These are phyloP conservation scores for Halophytophthora polymorphica DNA, from an alignment of 352 stramenopile species.

Conservation along the genomic window DNA sequence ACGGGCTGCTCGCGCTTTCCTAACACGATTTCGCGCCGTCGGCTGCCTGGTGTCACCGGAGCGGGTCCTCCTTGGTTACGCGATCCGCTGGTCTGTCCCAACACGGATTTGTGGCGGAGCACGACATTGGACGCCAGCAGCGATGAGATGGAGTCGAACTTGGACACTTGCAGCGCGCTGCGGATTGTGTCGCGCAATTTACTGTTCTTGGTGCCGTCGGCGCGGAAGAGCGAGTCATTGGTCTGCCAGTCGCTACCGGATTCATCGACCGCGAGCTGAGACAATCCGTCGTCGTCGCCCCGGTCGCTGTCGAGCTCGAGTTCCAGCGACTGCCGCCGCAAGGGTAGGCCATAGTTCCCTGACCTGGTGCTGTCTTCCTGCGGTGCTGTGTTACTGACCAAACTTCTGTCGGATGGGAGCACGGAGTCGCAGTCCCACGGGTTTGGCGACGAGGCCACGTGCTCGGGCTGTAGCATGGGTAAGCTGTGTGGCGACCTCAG, in stretches of 20 bases:
- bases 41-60: slow-evolving; percentile 2
- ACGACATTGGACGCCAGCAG: slow-evolving; percentile 78
- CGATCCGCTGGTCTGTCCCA: slow-evolving; percentile 10
- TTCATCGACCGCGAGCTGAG: slow-evolving; percentile 15
- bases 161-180: slow-evolving; percentile 73
- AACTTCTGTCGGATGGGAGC: slow-evolving; percentile 38
- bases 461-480: slow-evolving; percentile 32
- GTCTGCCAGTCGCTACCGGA: slow-evolving; percentile 57
- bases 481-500: slow-evolving; percentile 16
- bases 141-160: slow-evolving; percentile 90
- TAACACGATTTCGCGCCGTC: slow-evolving; percentile 55
- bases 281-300: slow-evolving; percentile 11
- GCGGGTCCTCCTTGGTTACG: slow-evolving; percentile 8
- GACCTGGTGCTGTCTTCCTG: slow-evolving; percentile 15
- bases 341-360: slow-evolving; percentile 9
- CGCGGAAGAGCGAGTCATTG: slow-evolving; percentile 81
- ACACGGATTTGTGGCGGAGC: slow-evolving; percentile 48
- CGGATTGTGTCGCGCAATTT: slow-evolving; percentile 84
- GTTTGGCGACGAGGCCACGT: slow-evolving; percentile 23
- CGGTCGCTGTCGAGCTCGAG: slow-evolving; percentile 9
- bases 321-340: slow-evolving; percentile 11
- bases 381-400: slow-evolving; percentile 40
- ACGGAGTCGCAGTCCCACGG: slow-evolving; percentile 71
- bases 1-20: slow-evolving; percentile 56
- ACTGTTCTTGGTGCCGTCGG: slow-evolving; percentile 83